Evolutionary conservation across 768 basidiomycete species (phyloP), one percentile per base, ranked within the genome.

Genomic region (Leccinum ochraceum): DNA sequence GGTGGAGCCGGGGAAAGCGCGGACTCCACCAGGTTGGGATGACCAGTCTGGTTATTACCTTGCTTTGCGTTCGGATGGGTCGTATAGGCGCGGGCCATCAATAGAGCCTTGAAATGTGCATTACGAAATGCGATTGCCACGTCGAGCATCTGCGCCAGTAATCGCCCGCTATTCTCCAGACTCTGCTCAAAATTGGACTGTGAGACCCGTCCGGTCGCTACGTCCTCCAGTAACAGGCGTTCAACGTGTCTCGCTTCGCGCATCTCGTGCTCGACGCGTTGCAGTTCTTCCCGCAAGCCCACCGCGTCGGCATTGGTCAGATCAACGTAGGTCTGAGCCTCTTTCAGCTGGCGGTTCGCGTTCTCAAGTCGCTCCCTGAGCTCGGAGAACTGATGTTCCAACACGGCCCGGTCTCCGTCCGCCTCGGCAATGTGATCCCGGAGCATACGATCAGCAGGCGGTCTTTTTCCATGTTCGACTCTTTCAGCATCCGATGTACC

Each of bases 391-490:
- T 94, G 90, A 54, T 95, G 87, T 74, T 97, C 94, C 51, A 97
- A 79, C 14, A 96, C 93, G 0, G 95, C 94, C 8, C 94, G 85
- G 72, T 98, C 95, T 1, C 94, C 92, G 68, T 97, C 94, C 14
- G 94, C 92, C 73, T 98, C 95, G 3, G 90, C 90, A 57, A 90
- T 88, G 66, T 95, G 91, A 71, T 97, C 94, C 1, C 93, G 84
- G 63, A 97, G 85, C 49, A 80, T 73, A 36, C 83, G 76, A 60
- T 88, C 59, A 94, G 75, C 14, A 93, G 77, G 22, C 87, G 78
- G 58, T 96, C 94, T 74, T 93, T 92, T 75, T 97, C 94, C 63
- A 74, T 74, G 46, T 85, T 81, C 3, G 90, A 87, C 60, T 89
- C 83, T 62, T 79, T 82, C 53, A 94, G 74, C 48, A 90, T 87